Evolutionary conservation across 2,329 filamentous ascomycete species (phyloP), one percentile per base, ranked within the genome.

Genomic region (Samsoniella hepiali): DNA sequence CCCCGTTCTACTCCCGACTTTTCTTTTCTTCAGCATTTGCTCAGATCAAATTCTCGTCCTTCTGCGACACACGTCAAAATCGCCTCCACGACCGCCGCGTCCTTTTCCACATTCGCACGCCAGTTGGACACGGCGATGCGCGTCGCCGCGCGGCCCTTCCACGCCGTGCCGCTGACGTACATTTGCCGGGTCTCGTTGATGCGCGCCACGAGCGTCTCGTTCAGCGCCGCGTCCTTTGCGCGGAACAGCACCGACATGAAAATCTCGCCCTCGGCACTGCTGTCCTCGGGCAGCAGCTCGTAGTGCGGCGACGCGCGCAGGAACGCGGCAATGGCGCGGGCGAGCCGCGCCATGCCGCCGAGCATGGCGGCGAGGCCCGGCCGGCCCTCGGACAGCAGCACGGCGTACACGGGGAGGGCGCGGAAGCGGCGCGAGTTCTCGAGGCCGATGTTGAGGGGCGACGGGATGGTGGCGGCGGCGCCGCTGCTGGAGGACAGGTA

Each of bases 381-480:
- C 1, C 81, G 80, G 0, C 94, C 94, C 69, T 95, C 89, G 54
- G 89, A 88, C 27, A 89, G 74, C 2, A 97, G 82, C 0, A 88
- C 90, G 11, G 91, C 88, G 72, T 97, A 97, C 9, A 92, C 90
- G 0, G 94, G 93, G n/a, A 97, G 79, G 0, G 93, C 93, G 60
- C 94, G 86, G 79, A 97, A 96, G 6, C 93, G 88, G 45, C 93
- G 87, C 2, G 93, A 97, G 76, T 97, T 97, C 70, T 97, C 93
- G 27, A 97, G 80, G 27, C 93, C 92, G 63, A 95, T 86, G 75
- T 97, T 94, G 17, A 96, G 79, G 0, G 93, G 93, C 3, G 90
- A 93, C n/a, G 88, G 86, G 66, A 95, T 89, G 70, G 56, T 71
- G 65, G 64, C 72, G 3, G 70, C 69, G 17, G 74, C 73, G 27